These are phyloP conservation scores for Cladophialophora bantiana DNA, from an alignment of 2,329 filamentous ascomycete species.

Conservation along the genomic window DNA sequence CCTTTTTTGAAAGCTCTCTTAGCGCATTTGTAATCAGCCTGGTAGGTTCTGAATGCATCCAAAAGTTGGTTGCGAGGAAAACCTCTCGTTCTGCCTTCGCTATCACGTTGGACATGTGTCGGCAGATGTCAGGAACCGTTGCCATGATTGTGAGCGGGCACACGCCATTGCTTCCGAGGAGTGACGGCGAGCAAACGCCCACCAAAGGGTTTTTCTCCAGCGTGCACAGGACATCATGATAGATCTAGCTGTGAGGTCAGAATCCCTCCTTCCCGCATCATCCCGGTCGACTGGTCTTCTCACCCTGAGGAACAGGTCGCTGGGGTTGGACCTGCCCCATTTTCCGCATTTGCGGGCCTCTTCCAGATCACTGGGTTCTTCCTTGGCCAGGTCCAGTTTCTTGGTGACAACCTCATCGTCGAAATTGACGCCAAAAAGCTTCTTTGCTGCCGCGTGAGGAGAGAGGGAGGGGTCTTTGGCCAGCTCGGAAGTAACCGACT, in stretches of 20 bases:
- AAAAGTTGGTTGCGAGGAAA: conserved; percentile 77
- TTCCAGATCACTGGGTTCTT: conserved; percentile 56
- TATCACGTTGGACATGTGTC: conserved; percentile 79
- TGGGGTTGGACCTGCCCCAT: conserved; percentile 70
- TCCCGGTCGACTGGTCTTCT: conserved; percentile 30
- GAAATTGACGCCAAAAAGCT: conserved; percentile 58
- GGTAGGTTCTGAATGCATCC: conserved; percentile 73
- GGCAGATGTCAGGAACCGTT: conserved; percentile 72
- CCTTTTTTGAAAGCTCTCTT: conserved; percentile 71
- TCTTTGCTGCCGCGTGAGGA: conserved; percentile 63
- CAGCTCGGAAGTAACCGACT: conserved; percentile 66
- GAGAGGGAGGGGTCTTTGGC: conserved; percentile 61
- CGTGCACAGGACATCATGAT: conserved; percentile 66
- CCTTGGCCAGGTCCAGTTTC: conserved; percentile 33
- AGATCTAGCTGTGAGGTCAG: conserved; percentile 56
- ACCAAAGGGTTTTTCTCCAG: conserved; percentile 51
- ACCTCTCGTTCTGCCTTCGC: conserved; percentile 75
- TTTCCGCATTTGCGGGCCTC: conserved; percentile 68
- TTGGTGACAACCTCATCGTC: conserved; percentile 28
- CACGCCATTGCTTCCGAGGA: conserved; percentile 68
- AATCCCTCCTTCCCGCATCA: background rate
- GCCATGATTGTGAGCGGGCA: conserved; percentile 74
- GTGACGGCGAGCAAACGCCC: conserved; percentile 62
- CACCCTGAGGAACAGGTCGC: conserved; percentile 69
- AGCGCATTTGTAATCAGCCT: conserved; percentile 72